Base-by-base conservation (phyloP, 768 basidiomycete species). In the Suillus tomentosus region DNA sequence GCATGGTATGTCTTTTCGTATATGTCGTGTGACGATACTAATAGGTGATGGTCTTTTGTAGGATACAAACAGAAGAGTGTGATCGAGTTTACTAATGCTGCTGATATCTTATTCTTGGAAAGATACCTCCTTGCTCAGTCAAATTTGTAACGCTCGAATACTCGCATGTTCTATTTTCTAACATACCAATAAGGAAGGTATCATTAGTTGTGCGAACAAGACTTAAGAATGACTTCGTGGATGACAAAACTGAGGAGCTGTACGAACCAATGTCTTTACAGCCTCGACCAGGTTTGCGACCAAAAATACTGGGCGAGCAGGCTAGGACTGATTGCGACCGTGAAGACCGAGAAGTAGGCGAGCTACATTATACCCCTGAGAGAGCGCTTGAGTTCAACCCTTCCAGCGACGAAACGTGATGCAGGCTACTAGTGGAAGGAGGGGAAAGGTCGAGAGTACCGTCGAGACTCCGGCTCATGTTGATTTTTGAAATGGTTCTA, bases 61-160 rank as follows among this genome's bases (percentile, higher is more conserved):
- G 80, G 79, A 8, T 81, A 81, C 71, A 77, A 67, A 66, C 79
- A 81, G 66, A 80, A 78, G 73, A 79, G 75, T 40, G 78, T 80
- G 27, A 78, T 81, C 34, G 79, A 81, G 63, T 81, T 74, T 48
- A 75, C 76, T 51, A 78, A 80, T 39, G 80, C 77, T 3, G 74
- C 78, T 15, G 78, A 77, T 51, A 70, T 79, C 39, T 68, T 74
- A 36, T 80, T 81, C 65, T 62, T 80, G 65, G 74, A 79, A 70
- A 71, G 75, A 50, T 77, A 71, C 66, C 61, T 80, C 42, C 40
- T 77, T 10, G 69, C 70, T 11, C 65, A 65, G 60, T 55, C 59
- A 47, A 61, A 57, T 61, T 37, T 43, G 36, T 62, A 42, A 56
- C 37, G 3, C 37, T 17, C 37, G n/a, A 24, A 17, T 57, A 39